Evolutionary conservation across 2,329 filamentous ascomycete species (phyloP), one percentile per base, ranked within the genome.

Genomic region (Bretziella fagacearum): DNA sequence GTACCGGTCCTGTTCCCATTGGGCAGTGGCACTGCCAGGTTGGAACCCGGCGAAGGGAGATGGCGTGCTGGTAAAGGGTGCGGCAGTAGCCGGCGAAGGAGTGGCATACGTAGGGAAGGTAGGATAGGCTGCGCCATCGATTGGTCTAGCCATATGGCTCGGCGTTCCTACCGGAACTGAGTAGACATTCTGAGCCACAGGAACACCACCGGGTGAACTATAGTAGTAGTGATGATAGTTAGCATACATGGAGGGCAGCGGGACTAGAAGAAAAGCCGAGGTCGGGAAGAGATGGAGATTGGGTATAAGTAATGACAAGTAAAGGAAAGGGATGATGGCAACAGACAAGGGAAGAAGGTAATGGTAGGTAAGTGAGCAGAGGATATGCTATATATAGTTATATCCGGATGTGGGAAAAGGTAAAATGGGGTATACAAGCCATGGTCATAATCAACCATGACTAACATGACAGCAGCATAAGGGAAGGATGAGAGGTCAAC

Each of bases 1-100:
- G 57, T 71, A 74, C 54, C 66, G 63, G 43, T 63, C 67, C 35
- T 59, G 58, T 6, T 70, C 70, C 65, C 68, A 70, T n/a, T 59
- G 64, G 6, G 18, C 40, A 20, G 25, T 43, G 40, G 15, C 26
- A 17, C 25, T 22, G 25, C 42, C 46, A 29, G 49, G 37, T 25
- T 48, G 46, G 23, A 46, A 51, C 11, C 40, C 40, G n/a, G 32
- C 22, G 39, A 51, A 51, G 4, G 47, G 50, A 29, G 47, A 35
- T 4, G 50, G 39, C 10, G 44, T 46, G 32, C 32, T 49, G 29
- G 50, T 51, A 27, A 51, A 51, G 23, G 49, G 46, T 15, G 49
- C 49, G 7, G 49, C 44, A n/a, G 45, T 47, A 18, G 67, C 63
- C 11, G 63, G 56, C 30, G 65, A 61, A 42, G 63, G 65, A 36